Percentiles rank a stretch among this genome's conserved stretches.
phyloP scores from a whole-genome alignment of 179 eudicot species.

The Carnegiea gigantea region DNA sequence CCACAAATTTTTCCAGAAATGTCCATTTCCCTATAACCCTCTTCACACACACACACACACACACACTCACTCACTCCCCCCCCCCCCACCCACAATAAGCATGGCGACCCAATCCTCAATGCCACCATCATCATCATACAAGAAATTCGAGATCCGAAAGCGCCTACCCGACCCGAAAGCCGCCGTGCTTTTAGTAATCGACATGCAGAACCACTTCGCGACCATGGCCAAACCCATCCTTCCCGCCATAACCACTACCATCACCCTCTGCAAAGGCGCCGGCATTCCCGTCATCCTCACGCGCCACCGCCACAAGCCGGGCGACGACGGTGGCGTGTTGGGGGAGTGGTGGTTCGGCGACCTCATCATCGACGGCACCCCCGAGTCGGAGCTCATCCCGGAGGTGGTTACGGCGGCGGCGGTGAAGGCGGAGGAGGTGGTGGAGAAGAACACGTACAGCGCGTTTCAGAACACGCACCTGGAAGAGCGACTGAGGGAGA shows the following conservation, averaged over 20 bases:
- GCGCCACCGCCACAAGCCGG: slow-evolving; percentile 77
- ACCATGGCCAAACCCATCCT: slow-evolving; percentile 56
- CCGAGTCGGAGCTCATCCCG: slow-evolving; percentile 52
- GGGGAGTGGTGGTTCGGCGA: slow-evolving; percentile 80
- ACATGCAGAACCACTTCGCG: slow-evolving; percentile 73
- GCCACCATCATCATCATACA: slow-evolving; percentile 28
- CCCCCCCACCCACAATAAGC: too few relatives aligned
- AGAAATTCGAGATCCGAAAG: slow-evolving; percentile 39
- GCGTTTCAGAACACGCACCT: slow-evolving; percentile 63
- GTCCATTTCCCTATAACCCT: too few relatives aligned
- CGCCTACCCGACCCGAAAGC: slow-evolving; percentile 45
- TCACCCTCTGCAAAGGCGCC: slow-evolving; percentile 59
- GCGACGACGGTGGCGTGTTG: slow-evolving; percentile 48
- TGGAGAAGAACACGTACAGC: slow-evolving; percentile 77
- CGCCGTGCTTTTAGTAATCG: slow-evolving; percentile 45
- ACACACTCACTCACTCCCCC: too few relatives aligned
- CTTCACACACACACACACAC: not conserved
- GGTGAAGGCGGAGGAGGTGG: slow-evolving; percentile 31
- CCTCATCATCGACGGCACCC: slow-evolving; percentile 65
- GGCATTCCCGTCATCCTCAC: slow-evolving; percentile 65
- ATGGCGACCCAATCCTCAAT: not conserved
- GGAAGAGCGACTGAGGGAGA: slow-evolving; percentile 58
- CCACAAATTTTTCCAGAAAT: too few relatives aligned
- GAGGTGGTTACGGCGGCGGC: slow-evolving; percentile 27
- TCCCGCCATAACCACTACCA: slow-evolving; percentile 55